Percentiles rank a stretch among this genome's conserved stretches.
phyloP scores from a whole-genome alignment of 176 grass and related monocot genomes.

The Tillandsia fasciculata region DNA sequence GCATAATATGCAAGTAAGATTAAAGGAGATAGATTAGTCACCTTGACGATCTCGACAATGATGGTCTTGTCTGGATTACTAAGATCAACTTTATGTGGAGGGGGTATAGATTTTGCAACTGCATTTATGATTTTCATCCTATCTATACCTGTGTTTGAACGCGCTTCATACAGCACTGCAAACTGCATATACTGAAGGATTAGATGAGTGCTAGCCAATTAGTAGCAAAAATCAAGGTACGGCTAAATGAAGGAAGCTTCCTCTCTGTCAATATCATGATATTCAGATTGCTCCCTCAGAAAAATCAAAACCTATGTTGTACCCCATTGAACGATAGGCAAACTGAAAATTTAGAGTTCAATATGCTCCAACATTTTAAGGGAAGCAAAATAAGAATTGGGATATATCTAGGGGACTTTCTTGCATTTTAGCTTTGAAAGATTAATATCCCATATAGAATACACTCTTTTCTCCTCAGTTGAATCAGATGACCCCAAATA shows the following conservation, averaged over 20 bases:
- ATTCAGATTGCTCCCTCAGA: too few species aligned
- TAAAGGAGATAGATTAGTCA: conserved; percentile 8
- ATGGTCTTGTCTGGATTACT: conserved; percentile 79
- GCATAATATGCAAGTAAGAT: neutral
- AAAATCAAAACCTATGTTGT: too few species aligned
- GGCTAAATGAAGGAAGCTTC: neutral
- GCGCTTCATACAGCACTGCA: conserved; percentile 87
- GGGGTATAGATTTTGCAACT: conserved; percentile 77
- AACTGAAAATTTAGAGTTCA: too few species aligned
- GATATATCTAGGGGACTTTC: too few species aligned
- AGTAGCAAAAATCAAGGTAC: neutral
- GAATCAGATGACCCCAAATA: neutral
- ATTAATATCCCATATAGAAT: too few species aligned
- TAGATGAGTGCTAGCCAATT: neutral
- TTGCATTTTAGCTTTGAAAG: too few species aligned
- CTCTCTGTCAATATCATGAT: too few species aligned
- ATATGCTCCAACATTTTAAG: too few species aligned
- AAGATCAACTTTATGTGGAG: conserved; percentile 89
- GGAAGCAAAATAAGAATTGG: too few species aligned
- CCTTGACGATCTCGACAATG: conserved; percentile 86
- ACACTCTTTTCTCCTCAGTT: too few species aligned
- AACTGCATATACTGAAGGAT: conserved; percentile 41
- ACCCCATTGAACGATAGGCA: too few species aligned
- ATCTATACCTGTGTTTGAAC: conserved; percentile 86
- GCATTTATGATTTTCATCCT: conserved; percentile 97